phyloP scores from a whole-genome alignment of 441 rosid genomes.

The Arabidopsis lyrata region DNA sequence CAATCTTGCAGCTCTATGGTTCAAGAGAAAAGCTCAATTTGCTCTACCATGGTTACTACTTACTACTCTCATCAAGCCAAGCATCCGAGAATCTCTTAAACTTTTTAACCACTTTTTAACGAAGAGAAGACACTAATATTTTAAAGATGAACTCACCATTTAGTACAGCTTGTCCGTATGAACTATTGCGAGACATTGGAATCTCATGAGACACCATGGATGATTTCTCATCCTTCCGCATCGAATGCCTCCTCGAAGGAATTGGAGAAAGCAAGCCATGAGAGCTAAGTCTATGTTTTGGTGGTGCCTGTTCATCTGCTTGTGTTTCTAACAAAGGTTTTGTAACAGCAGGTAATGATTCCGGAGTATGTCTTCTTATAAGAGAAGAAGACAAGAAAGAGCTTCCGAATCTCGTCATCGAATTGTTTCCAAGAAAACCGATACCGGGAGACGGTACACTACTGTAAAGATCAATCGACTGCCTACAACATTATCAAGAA shows the following conservation, averaged over 20 bases:
- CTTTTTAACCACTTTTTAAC: neutral
- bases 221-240: conserved; percentile 50
- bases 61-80: conserved; percentile 18
- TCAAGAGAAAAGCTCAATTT: neutral
- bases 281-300: conserved; percentile 66
- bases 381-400: conserved; percentile 73
- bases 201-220: conserved; percentile 64
- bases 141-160: conserved; percentile 62
- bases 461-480: conserved; percentile 83
- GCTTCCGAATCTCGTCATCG: conserved; percentile 70
- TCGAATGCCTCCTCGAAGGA: conserved; percentile 48
- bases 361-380: conserved; percentile 75
- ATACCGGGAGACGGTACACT: conserved; percentile 83
- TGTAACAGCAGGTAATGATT: conserved; percentile 53
- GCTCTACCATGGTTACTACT: neutral
- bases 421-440: conserved; percentile 65
- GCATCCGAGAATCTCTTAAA: neutral
- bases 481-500: conserved; percentile 56
- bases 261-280: conserved; percentile 63
- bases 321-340: conserved; percentile 62
- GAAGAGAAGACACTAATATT: neutral
- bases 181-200: conserved; percentile 68
- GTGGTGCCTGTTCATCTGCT: conserved; percentile 54
- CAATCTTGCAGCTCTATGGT: conserved; percentile 1
- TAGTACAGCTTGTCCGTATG: conserved; percentile 81